Evolutionary conservation across 83 land plant genomes (phyloP), one percentile per base, ranked within the genome.

Genomic region (Thuja plicata): DNA sequence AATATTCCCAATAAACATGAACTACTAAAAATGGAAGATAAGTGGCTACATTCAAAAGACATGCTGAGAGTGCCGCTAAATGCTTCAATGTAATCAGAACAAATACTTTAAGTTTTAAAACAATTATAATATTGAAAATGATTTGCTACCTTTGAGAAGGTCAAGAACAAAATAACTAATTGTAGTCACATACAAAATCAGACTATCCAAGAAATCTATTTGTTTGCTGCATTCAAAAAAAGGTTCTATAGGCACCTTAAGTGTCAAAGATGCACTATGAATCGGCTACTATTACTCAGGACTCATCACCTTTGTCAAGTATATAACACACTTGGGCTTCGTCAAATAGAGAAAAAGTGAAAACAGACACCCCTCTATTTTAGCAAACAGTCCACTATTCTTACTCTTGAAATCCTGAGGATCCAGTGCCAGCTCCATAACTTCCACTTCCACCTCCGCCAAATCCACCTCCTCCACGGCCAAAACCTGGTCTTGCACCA

Each of bases 381-480:
- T 83, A 30, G 55, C 37, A 30, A 24, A 45, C 9, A 12, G 27
- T 83, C 55, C 55, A 83, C 48, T 35, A 46, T 30, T 83, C 32
- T 83, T 30, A 83, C 52, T 83, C 85, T 83, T 48, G 85, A 48
- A n/a, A 48, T 11, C 54, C 54, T 30, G 46, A 70, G 6, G 88
- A 27, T 43, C 45, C 50, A 41, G 81, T 3, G 2, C 55, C 88
- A 70, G 48, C 88, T 7, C 88, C 88, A 73, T 19, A 87, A 52
- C 88, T 57, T 40, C 66, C 21, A 30, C 88, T 57, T 40, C 66
- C 21, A 30, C 84, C 85, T 24, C 89, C 94, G 34, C 94, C 90
- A 88, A 85, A 92, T 30, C 94, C 92, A 78, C 94, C 94, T 43
- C 94, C 94, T 50, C 94, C 94, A 38, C 94, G 94, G 37, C 94